Conservation (phyloP, 306 rosid species). For the Comarum palustre region DNA sequence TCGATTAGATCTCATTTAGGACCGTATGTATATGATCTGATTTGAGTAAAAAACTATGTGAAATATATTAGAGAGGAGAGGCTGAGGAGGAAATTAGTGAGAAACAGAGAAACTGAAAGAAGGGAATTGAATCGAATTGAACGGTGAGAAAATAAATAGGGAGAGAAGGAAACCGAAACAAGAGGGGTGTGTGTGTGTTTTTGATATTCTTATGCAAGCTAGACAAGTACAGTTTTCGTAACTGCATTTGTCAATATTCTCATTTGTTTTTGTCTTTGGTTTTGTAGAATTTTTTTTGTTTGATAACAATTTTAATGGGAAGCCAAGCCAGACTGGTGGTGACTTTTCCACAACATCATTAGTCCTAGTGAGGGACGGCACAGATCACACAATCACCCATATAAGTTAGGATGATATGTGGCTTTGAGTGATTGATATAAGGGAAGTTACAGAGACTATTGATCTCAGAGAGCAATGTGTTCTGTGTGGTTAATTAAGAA, state of each 20-base stretch:
- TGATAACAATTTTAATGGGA: not conserved
- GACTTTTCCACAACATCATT: conserved; percentile 9
- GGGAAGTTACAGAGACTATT: no score
- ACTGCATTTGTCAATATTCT: not conserved
- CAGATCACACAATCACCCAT: not conserved
- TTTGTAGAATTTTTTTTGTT: not conserved
- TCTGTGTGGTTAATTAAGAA: no score
- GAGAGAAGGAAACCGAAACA: conserved; percentile 15
- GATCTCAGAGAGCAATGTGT: no score
- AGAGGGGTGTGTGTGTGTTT: not conserved
- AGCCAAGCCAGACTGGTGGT: not conserved
- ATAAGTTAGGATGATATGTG: no score
- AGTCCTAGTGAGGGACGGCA: not conserved
- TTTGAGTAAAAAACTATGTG: no score
- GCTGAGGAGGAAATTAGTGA: no score
- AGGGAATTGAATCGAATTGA: conserved; percentile 1
- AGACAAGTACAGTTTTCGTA: no score
- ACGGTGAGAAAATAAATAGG: conserved; percentile 1
- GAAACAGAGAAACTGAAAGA: not conserved
- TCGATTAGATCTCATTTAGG: no score
- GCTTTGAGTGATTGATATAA: no score
- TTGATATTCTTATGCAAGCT: not conserved
- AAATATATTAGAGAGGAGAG: no score
- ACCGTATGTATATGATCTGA: no score
- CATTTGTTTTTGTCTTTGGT: no score